Conservation (phyloP, 2,329 filamentous ascomycete species). For the Mariannaea sp. region DNA sequence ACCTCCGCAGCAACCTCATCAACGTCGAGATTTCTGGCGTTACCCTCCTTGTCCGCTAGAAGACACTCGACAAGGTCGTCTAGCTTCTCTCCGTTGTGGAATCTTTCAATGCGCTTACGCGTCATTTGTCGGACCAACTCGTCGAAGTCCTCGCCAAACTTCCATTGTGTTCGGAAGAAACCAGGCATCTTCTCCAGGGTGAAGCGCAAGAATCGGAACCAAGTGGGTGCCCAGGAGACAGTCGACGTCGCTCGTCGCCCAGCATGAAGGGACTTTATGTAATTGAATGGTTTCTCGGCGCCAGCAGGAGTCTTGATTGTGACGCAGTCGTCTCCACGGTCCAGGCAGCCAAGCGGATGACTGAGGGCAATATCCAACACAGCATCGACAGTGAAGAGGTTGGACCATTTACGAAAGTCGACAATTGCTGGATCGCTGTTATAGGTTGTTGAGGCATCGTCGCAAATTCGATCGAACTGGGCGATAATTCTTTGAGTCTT, state of each 20-base stretch:
- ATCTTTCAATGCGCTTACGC: conserved; percentile 28
- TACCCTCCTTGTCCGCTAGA: conserved; percentile 53
- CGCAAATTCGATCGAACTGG: no score
- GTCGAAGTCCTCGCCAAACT: conserved; percentile 45
- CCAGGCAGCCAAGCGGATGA: conserved; percentile 56
- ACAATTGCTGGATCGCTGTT: neutral
- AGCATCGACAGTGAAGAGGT: conserved; percentile 61
- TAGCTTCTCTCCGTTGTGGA: conserved; percentile 54
- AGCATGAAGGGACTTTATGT: conserved; percentile 55
- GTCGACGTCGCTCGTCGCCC: conserved; percentile 54
- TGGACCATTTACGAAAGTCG: conserved; percentile 56
- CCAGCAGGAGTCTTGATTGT: neutral
- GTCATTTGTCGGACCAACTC: conserved; percentile 46
- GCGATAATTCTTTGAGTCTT: conserved; percentile 52
- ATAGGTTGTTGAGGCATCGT: no score
- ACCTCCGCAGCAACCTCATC: conserved; percentile 63
- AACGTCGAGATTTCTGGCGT: conserved; percentile 51
- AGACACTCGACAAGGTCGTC: conserved; percentile 63
- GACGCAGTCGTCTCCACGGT: conserved; percentile 52
- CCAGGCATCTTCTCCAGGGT: conserved; percentile 52
- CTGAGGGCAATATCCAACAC: conserved; percentile 61
- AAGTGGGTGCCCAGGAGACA: conserved; percentile 56
- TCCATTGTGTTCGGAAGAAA: conserved; percentile 38
- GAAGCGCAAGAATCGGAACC: conserved; percentile 53
- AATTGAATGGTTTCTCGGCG: conserved; percentile 43